Conservation (phyloP, 495 filamentous ascomycete species). For the Cercophora newfieldiana region DNA sequence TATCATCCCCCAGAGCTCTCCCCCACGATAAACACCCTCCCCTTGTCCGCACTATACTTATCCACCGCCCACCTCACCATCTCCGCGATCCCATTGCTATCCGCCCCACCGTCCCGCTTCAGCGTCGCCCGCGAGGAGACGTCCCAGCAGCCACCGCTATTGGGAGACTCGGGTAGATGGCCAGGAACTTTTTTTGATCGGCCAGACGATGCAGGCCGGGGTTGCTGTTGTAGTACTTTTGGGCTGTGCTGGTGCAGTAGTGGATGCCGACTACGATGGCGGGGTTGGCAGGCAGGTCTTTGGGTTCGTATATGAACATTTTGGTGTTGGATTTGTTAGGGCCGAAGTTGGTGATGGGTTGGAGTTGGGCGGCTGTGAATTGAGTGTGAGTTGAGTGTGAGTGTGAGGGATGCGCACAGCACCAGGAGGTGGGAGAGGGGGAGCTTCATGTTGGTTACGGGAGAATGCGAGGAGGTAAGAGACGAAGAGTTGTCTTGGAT, state of each 20-base stretch:
- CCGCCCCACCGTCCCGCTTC: conserved; percentile 56
- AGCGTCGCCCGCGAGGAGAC: conserved; percentile 45
- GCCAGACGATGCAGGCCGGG: conserved; percentile 28
- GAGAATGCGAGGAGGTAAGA: background rate
- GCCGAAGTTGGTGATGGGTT: conserved; percentile 39
- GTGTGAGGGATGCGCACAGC: background rate
- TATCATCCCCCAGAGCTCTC: conserved; percentile 57
- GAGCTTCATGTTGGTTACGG: background rate
- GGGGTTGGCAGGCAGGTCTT: conserved; percentile 47
- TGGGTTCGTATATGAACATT: conserved; percentile 57
- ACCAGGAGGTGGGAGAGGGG: background rate
- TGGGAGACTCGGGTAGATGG: conserved; percentile 37
- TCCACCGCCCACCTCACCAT: conserved; percentile 58
- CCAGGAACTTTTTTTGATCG: conserved; percentile 47
- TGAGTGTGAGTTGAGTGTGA: no score
- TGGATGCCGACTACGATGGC: conserved; percentile 57
- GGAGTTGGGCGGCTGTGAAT: conserved; percentile 5
- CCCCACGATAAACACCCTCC: conserved; percentile 52
- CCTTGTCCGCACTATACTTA: conserved; percentile 51
- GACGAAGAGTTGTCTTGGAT: no score
- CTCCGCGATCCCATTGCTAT: conserved; percentile 58
- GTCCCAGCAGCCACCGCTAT: conserved; percentile 54
- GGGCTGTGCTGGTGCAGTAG: conserved; percentile 41
- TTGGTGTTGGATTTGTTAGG: conserved; percentile 42
- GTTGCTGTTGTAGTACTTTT: conserved; percentile 26